Base-by-base conservation (phyloP, 2,329 filamentous ascomycete genomes). In the Coleophoma eucalyptorum region DNA sequence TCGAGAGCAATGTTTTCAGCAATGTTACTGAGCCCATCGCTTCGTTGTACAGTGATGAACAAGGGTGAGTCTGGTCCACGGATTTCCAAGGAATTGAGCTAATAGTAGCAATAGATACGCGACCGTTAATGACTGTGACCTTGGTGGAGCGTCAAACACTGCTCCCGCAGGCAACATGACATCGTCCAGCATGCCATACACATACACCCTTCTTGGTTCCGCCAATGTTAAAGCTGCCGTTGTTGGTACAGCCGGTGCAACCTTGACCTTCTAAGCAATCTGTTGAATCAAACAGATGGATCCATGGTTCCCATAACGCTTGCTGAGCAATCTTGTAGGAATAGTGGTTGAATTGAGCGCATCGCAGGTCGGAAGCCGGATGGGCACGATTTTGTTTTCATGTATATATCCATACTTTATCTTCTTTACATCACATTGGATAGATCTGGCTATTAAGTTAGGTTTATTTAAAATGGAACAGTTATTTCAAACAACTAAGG, bases 1-100 rank as follows among this genome's bases (percentile, higher is more conserved):
- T 83, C 33, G 74, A 83, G 69, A 79, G 77, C 48, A 75, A 76
- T 52, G 66, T 68, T 55, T 82, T 80, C 26, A 15, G 11, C 55
- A 70, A 69, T 38, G 72, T 68, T 40, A 68, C 69, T n/a, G 64
- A 64, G 33, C 38, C 41, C 18, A 70, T 70, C 57, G 19, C 21
- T 44, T 67, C 73, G 15, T 61, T 71, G 40, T 75, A 78, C 60
- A 76, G 74, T 21, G 66, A 70, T 5, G 65, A 72, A 46, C 65
- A 65, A 4, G 75, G 38, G 38, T 42, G 21, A 42, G 38, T 41
- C 26, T 41, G 38, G 5, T 11, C 16, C 10, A 18, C 8, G n/a
- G 11, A 41, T n/a, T n/a, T 41, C 16, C n/a, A 19, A 8, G 10
- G 12, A 4, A n/a, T 12, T 11, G 38, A 41, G 16, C 16, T 41